These are phyloP conservation scores for Sporothrix brasiliensis DNA, from an alignment of 2,329 filamentous ascomycete species.

Conservation along the genomic window DNA sequence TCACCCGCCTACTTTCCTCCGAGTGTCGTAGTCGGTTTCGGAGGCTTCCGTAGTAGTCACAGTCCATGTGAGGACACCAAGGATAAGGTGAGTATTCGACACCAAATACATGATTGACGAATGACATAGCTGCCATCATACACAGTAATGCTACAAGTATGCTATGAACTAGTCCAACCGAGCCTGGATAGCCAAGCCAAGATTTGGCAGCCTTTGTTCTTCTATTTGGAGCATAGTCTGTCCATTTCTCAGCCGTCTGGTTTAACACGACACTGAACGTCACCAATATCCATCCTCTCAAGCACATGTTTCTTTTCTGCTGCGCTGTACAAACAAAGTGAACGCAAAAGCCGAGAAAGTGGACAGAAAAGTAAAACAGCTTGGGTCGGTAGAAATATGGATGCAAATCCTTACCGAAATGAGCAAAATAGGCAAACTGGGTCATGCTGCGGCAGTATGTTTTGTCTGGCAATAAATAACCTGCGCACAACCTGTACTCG, in stretches of 20 bases:
- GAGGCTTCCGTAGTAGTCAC: conserved; percentile 3
- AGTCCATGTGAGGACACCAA: not conserved
- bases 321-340: no score
- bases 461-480: not conserved
- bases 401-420: no score
- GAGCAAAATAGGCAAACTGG: no score
- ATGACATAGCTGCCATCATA: not conserved
- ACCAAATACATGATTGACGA: not conserved
- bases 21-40: not conserved
- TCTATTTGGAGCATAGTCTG: not conserved
- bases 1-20: not conserved
- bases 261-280: not conserved
- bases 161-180: not conserved
- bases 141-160: not conserved
- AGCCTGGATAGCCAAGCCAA: not conserved
- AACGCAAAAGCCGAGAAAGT: no score
- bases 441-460: not conserved
- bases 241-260: not conserved
- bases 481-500: not conserved
- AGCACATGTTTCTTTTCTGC: no score
- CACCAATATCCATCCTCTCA: not conserved
- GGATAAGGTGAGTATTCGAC: not conserved
- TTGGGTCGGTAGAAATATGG: no score
- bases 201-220: not conserved
- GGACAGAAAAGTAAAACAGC: no score